phyloP scores from a whole-genome alignment of 2,329 filamentous ascomycete genomes.

The Calonectria multiphialidica region DNA sequence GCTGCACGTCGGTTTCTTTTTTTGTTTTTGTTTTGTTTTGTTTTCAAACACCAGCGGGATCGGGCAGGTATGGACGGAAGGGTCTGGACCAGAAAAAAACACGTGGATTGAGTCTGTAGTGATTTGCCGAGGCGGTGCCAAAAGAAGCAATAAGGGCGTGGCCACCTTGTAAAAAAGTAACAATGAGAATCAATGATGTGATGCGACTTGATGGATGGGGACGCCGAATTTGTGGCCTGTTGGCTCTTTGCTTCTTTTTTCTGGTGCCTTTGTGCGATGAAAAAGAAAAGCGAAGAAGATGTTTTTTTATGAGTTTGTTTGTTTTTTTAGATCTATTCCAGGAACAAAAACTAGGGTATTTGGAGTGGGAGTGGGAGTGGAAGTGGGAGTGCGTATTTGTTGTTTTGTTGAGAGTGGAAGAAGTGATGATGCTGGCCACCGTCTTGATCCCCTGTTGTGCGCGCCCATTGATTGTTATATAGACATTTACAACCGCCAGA shows the following conservation, averaged over 20 bases:
- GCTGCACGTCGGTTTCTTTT: background rate
- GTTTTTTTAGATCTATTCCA: background rate
- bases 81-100: background rate
- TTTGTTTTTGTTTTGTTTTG: background rate
- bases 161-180: background rate
- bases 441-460: background rate
- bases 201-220: background rate
- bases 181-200: background rate
- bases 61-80: background rate
- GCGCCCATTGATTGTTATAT: background rate
- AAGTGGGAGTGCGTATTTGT: too few species aligned
- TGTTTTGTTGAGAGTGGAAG: background rate
- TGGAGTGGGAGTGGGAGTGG: too few species aligned
- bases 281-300: too few species aligned
- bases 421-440: background rate
- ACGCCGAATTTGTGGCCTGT: background rate
- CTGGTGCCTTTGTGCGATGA: background rate
- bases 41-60: background rate
- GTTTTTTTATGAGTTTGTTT: too few species aligned
- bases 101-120: constrained; percentile 2
- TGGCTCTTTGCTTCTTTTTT: too few species aligned
- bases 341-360: background rate
- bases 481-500: background rate
- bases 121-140: background rate
- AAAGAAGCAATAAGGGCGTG: background rate